phyloP scores from a whole-genome alignment of 345 rosid genomes.

The Hibiscus trionum region DNA sequence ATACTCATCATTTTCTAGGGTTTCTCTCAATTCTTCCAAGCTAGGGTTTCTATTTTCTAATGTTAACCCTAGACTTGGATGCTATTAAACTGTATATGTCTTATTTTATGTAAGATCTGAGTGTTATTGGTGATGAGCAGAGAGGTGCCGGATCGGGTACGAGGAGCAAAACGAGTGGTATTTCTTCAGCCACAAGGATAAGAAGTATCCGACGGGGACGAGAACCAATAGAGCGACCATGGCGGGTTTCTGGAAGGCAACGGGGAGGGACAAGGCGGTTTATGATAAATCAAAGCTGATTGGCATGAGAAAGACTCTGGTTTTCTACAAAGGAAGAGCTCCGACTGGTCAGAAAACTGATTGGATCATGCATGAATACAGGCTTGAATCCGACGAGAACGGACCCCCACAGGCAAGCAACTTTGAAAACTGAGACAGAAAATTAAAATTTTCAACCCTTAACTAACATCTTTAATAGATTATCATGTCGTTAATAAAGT shows the following conservation, averaged over 20 bases:
- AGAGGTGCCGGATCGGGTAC: slow-evolving; percentile 77
- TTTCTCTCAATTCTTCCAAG: slow-evolving; percentile 1
- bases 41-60: background rate
- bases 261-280: slow-evolving; percentile 85
- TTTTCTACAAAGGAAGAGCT: slow-evolving; percentile 96
- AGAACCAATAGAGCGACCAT: background rate
- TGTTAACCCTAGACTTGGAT: background rate
- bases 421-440: too few relatives aligned
- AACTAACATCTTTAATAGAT: too few relatives aligned
- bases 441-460: too few relatives aligned
- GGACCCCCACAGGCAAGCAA: slow-evolving; percentile 80
- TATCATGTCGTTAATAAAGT: background rate
- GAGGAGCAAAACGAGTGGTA: slow-evolving; percentile 96
- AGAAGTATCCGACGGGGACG: background rate
- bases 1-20: slow-evolving; percentile 12
- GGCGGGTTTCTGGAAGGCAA: slow-evolving; percentile 10
- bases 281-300: slow-evolving; percentile 76
- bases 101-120: slow-evolving; percentile 12
- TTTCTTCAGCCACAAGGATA: background rate
- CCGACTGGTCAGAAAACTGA: slow-evolving; percentile 94
- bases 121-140: slow-evolving; percentile 28
- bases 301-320: slow-evolving; percentile 96
- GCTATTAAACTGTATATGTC: background rate
- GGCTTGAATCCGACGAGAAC: slow-evolving; percentile 89
- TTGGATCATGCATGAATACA: slow-evolving; percentile 97